Evolutionary conservation across 2,329 filamentous ascomycete genomes (phyloP), one percentile per base, ranked within the genome.

Genomic region (Pezicula radicicola): DNA sequence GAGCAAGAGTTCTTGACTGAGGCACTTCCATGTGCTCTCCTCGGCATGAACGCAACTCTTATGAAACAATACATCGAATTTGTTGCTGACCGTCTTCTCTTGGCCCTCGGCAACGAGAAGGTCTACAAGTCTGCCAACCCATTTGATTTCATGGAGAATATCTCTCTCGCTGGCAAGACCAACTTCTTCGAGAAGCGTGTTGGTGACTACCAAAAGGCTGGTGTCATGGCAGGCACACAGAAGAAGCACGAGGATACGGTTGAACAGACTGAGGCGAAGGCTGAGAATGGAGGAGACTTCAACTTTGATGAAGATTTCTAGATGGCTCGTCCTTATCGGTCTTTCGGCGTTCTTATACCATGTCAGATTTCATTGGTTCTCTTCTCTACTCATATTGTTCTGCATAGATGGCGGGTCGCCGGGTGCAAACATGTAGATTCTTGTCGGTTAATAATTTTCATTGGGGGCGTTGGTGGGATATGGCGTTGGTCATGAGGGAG

Each of bases 31-130:
- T 91, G 88, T 64, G 91, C 84, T 42, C 86, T 99, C 48, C 89
- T 99, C 30, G 94, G 94, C 76, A 99, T 99, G 94, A 99, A 99
- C 80, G 75, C 92, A 50, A 88, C 80, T 61, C 83, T 99, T 63
- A 99, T 99, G 94, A 95, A 95, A 82, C 93, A 97, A 77, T 99
- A 99, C 81, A 99, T 99, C 63, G 94, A 99, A 83, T 99, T 99
- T 65, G 94, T 99, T 46, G 94, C 94, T 59, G 94, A 99, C 72
- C 89, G 94, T 64, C 87, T 99, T 35, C 84, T 99, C 35, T 79
- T 97, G 53, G 87, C 94, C 30, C 88, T 99, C 44, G 94, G 94
- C 67, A 97, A 97, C 74, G 83, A 89, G 65, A 97, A 97, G 81
- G 80, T 89, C 66, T 99, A 96, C 84, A 89, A 94, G 69, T 79